Conservation (phyloP, 805 yeast species). For the Ogataea nitratoaversa region DNA sequence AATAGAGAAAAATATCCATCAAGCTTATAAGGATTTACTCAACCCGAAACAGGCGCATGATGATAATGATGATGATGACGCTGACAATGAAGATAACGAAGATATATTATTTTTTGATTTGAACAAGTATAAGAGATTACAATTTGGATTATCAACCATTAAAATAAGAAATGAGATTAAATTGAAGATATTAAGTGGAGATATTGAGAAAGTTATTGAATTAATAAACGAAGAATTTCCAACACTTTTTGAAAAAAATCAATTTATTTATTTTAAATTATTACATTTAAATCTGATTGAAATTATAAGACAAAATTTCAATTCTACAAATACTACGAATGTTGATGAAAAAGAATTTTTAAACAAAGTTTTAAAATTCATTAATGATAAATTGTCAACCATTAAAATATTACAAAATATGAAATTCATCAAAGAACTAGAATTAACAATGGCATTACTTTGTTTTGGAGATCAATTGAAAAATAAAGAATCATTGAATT, state of each 20-base stretch:
- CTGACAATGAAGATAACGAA: conserved; percentile 2
- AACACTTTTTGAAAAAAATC: conserved; percentile 57
- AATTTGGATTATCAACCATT: conserved; percentile 47
- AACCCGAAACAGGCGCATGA: too few species aligned
- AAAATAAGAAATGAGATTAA: conserved; percentile 51
- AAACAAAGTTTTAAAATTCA: conserved; percentile 50
- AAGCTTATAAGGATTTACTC: conserved; percentile 9
- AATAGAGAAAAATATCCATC: conserved; percentile 13
- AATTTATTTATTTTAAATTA: conserved; percentile 65
- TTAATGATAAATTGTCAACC: conserved; percentile 45
- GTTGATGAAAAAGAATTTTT: conserved; percentile 46
- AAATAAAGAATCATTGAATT: conserved; percentile 23
- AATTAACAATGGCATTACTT: conserved; percentile 77
- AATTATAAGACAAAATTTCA: conserved; percentile 59
- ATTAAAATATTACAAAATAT: conserved; percentile 35
- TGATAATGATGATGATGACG: too few species aligned
- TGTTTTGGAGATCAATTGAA: conserved; percentile 39
- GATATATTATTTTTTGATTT: conserved; percentile 5
- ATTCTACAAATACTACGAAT: conserved; percentile 18
- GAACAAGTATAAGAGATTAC: conserved; percentile 16
- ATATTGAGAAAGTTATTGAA: conserved; percentile 54
- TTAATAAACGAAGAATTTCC: conserved; percentile 59
- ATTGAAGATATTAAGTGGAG: conserved; percentile 51
- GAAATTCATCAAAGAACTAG: conserved; percentile 65
- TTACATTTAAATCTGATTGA: conserved; percentile 74